Percentiles rank a stretch among this genome's conserved stretches.
phyloP scores from a whole-genome alignment of 2,329 filamentous ascomycete species.

The Trichoderma atroviride region DNA sequence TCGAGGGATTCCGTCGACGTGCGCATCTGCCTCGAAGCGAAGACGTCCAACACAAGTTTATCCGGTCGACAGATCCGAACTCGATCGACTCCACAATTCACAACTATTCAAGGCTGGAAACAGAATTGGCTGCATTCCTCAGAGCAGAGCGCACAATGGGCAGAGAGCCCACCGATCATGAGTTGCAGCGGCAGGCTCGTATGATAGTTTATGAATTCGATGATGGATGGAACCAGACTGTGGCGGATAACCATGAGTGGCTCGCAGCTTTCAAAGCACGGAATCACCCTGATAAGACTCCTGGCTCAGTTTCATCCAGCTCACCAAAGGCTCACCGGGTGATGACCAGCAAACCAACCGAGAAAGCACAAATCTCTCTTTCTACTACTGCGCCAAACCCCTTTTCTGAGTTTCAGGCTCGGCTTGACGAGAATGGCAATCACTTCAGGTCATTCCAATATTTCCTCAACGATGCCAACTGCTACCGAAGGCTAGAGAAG shows the following conservation, averaged over 20 bases:
- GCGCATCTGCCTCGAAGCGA: slow-evolving; percentile 60
- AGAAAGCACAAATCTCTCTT: neutral
- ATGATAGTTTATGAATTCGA: slow-evolving; percentile 65
- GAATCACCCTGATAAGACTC: slow-evolving; percentile 38
- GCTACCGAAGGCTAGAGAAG: slow-evolving; percentile 57
- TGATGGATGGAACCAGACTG: slow-evolving; percentile 66
- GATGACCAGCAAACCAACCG: neutral
- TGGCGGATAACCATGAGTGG: slow-evolving; percentile 59
- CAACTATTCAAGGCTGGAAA: slow-evolving; percentile 59
- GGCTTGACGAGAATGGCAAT: slow-evolving; percentile 22
- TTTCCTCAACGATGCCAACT: slow-evolving; percentile 63
- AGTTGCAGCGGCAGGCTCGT: slow-evolving; percentile 59
- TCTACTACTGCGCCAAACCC: neutral
- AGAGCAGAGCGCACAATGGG: slow-evolving; percentile 49
- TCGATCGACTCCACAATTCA: slow-evolving; percentile 63
- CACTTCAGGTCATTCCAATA: slow-evolving; percentile 38
- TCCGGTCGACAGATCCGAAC: slow-evolving; percentile 55
- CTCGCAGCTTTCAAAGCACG: slow-evolving; percentile 55
- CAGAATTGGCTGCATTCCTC: slow-evolving; percentile 58
- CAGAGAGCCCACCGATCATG: slow-evolving; percentile 54
- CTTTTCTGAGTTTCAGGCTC: slow-evolving; percentile 10
- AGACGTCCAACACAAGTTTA: slow-evolving; percentile 53
- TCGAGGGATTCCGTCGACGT: slow-evolving; percentile 57
- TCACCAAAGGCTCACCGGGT: neutral
- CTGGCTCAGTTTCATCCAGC: neutral